These are phyloP conservation scores for Amyloporia xantha DNA, from an alignment of 768 basidiomycete genomes.

Conservation along the genomic window DNA sequence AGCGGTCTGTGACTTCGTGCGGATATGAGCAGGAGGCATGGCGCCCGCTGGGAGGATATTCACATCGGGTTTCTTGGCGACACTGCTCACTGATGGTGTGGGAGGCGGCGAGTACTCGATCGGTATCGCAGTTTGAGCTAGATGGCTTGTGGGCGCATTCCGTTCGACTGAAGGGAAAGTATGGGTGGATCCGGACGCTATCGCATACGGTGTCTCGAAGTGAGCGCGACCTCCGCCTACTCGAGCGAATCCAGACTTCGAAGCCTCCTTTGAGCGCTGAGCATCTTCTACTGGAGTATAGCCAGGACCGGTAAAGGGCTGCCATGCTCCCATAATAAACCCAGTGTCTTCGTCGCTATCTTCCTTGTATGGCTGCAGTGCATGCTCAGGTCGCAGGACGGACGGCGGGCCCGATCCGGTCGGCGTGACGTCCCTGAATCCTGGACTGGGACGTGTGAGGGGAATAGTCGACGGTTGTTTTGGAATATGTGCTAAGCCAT, in stretches of 20 bases:
- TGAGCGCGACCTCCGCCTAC: slow-evolving; percentile 86
- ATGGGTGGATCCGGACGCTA: slow-evolving; percentile 53
- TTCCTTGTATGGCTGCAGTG: slow-evolving; percentile 66
- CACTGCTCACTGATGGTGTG: slow-evolving; percentile 42
- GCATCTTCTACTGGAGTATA: slow-evolving; percentile 41
- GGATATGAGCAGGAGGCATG: slow-evolving; percentile 57
- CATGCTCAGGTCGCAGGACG: slow-evolving; percentile 76
- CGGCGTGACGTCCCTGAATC: slow-evolving; percentile 23
- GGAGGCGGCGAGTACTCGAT: slow-evolving; percentile 42
- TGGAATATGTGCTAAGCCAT: slow-evolving; percentile 12
- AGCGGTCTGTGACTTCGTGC: slow-evolving; percentile 79
- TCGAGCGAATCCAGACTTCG: slow-evolving; percentile 69
- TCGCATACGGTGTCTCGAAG: slow-evolving; percentile 80
- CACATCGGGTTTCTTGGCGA: slow-evolving; percentile 25
- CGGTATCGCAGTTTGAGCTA: slow-evolving; percentile 9
- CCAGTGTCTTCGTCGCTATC: slow-evolving; percentile 77
- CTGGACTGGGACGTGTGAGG: slow-evolving; percentile 18
- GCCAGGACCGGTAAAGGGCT: slow-evolving; percentile 54
- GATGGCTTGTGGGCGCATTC: slow-evolving; percentile 14
- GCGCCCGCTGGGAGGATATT: slow-evolving; percentile 48
- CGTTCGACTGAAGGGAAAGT: slow-evolving; percentile 61
- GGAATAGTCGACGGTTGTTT: slow-evolving; percentile 18
- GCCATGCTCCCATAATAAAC: slow-evolving; percentile 95
- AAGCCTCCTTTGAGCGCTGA: slow-evolving; percentile 18
- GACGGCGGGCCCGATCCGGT: slow-evolving; percentile 54